Conservation (phyloP, 164 flowering plant species). For the Dillenia turbinata region DNA sequence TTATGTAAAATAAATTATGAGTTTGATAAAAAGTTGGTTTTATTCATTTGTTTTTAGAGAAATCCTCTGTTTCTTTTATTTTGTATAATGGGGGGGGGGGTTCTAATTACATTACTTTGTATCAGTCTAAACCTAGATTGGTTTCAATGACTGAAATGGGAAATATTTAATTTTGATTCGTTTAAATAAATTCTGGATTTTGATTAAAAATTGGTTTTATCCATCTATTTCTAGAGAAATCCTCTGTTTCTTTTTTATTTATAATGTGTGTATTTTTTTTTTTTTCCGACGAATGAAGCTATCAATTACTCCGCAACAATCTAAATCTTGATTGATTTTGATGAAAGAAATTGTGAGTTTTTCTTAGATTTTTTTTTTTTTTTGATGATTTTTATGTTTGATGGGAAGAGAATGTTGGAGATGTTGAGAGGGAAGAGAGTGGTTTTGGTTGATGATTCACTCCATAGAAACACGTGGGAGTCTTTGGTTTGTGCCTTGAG, state of each 20-base stretch:
- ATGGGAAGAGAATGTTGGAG: constrained; percentile 43
- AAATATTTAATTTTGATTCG: neutral
- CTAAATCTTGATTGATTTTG: no score
- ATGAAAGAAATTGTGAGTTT: neutral
- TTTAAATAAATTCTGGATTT: neutral
- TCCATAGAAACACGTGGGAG: constrained; percentile 73
- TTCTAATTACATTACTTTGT: no score
- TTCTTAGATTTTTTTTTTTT: neutral
- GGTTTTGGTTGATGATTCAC: constrained; percentile 63
- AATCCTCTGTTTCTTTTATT: neutral
- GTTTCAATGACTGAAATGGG: no score
- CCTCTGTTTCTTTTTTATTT: neutral
- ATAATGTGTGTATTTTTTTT: neutral
- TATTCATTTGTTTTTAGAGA: no score
- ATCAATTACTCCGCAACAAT: no score
- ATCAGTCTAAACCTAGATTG: no score
- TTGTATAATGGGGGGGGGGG: neutral
- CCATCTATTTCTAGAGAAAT: no score
- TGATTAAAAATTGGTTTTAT: neutral
- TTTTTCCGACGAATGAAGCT: no score
- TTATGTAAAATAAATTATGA: neutral
- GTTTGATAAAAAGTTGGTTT: neutral
- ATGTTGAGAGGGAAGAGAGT: constrained; percentile 52
- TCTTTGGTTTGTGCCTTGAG: constrained; percentile 51
- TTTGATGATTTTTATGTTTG: constrained; percentile 20